Evolutionary conservation across 495 filamentous ascomycete species (phyloP), one percentile per base, ranked within the genome.

Genomic region (Bacidia gigantensis): DNA sequence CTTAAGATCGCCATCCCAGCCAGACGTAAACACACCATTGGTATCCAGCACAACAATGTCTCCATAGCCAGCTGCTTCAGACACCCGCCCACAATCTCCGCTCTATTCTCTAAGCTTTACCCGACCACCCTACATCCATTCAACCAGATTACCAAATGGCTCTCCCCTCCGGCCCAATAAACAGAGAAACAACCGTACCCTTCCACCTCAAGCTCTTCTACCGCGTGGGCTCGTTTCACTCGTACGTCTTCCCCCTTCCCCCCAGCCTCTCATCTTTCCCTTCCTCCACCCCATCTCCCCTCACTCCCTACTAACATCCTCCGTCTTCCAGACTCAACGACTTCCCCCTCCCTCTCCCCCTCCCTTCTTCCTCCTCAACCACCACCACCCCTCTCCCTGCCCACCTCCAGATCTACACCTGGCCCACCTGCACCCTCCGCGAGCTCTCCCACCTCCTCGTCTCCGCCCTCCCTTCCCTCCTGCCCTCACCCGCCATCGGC

Each of bases 191-290:
- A 39, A 87, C 83, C 26, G 80, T 84, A 1, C 92, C 92, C 38
- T 95, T 96, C 71, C 80, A 89, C 61, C 74, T 98, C 14, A 90
- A 86, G 64, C 78, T 96, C 58, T 95, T 90, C 72, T 93, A 93
- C 69, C 76, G 81, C 53, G 73, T 69, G 5, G 78, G 81, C 59
- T 73, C 73, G 41, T 93, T 82, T 59, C 84, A 89, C 71, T 73
- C 77, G 82, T 83, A 76, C 38, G 62, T 69, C 38, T 63, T 65
- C 44, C 66, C 38, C 50, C 40, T 50, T 57, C 20, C 50, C 62
- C 60, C 52, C 52, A 57, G 40, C 60, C 60, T 3, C 63, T 63
- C 61, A 10, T 62, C 24, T 52, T 57, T 29, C 68, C 63, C 55
- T 66, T 67, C 1, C 57, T 66, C 14, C 68, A 67, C 49, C 62